A percentile compares a stretch with the other conserved stretches of the same genome.
Evolutionary conservation across 2,329 filamentous ascomycete genomes (phyloP).

Genomic region (Colletotrichum sp.): DNA sequence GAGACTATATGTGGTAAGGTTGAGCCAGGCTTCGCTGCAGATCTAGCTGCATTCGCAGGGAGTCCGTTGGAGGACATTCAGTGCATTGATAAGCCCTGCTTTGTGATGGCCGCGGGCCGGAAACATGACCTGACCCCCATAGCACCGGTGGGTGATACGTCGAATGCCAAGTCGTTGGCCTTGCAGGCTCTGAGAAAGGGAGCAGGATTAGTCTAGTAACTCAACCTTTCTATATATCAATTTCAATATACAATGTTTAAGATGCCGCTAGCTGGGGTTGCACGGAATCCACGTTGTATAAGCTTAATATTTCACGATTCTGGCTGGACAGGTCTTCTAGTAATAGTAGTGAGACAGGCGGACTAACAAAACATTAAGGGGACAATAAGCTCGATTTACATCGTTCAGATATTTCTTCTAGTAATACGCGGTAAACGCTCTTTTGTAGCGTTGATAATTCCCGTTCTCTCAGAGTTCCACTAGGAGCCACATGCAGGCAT

Average conservation of each 20-base stretch:
- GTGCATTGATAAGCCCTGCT: background rate
- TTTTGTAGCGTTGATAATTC: rapidly evolving
- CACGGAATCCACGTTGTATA: too few species aligned
- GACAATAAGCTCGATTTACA: background rate
- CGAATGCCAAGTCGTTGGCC: background rate
- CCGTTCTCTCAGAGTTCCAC: background rate
- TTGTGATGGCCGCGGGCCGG: background rate
- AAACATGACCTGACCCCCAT: background rate
- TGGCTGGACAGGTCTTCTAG: too few species aligned
- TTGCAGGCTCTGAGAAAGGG: background rate
- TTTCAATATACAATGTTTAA: background rate
- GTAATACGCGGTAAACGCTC: background rate
- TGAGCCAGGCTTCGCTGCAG: background rate
- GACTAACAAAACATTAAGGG: too few species aligned
- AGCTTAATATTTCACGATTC: rapidly evolving
- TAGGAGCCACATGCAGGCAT: too few species aligned
- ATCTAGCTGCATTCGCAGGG: background rate
- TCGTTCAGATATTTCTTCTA: background rate
- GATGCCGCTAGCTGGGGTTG: background rate
- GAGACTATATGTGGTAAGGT: background rate
- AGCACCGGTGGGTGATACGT: background rate
- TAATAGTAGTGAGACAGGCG: too few species aligned
- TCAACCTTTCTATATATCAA: background rate
- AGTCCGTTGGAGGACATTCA: background rate
- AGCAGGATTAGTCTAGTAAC: background rate